phyloP scores from a whole-genome alignment of 352 stramenopile species.

The Blastocystis sp. region DNA sequence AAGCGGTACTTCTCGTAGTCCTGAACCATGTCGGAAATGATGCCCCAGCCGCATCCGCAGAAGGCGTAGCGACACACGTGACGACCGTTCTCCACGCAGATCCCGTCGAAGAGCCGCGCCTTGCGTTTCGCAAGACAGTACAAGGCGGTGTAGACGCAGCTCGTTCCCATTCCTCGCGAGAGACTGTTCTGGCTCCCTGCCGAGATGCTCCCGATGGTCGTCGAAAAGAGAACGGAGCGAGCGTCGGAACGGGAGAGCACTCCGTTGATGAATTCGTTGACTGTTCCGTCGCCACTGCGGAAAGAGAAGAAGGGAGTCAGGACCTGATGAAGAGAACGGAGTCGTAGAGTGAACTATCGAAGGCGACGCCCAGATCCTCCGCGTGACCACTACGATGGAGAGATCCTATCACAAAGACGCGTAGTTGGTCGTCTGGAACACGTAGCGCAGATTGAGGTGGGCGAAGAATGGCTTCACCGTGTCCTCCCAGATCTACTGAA shows the following conservation, averaged over 20 bases:
- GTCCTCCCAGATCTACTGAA: slow-evolving; percentile 4
- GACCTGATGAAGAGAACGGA: slow-evolving; percentile 34
- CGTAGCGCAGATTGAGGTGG: neutral
- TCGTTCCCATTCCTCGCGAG: slow-evolving; percentile 35
- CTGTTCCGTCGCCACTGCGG: slow-evolving; percentile 15
- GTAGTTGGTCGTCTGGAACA: slow-evolving; percentile 9
- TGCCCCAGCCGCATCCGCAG: slow-evolving; percentile 21
- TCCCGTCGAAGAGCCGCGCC: neutral
- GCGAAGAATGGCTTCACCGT: slow-evolving; percentile 34
- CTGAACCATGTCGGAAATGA: slow-evolving; percentile 39
- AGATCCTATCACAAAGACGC: neutral
- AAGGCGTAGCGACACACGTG: slow-evolving; percentile 4
- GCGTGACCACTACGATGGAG: neutral
- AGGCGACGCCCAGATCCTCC: neutral
- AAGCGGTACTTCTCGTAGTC: slow-evolving; percentile 43
- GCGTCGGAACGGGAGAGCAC: neutral
- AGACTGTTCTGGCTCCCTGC: slow-evolving; percentile 21
- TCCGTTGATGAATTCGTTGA: slow-evolving; percentile 48
- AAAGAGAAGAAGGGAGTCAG: neutral
- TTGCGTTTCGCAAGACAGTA: slow-evolving; percentile 29
- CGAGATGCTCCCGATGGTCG: neutral
- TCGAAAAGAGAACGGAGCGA: neutral
- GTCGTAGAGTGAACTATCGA: neutral
- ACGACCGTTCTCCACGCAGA: slow-evolving; percentile 17
- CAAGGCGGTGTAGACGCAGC: neutral